A percentile compares a stretch with the other conserved stretches of the same genome.
Evolutionary conservation across 257 asterid genomes (phyloP).

Genomic region (Prunella vulgaris): DNA sequence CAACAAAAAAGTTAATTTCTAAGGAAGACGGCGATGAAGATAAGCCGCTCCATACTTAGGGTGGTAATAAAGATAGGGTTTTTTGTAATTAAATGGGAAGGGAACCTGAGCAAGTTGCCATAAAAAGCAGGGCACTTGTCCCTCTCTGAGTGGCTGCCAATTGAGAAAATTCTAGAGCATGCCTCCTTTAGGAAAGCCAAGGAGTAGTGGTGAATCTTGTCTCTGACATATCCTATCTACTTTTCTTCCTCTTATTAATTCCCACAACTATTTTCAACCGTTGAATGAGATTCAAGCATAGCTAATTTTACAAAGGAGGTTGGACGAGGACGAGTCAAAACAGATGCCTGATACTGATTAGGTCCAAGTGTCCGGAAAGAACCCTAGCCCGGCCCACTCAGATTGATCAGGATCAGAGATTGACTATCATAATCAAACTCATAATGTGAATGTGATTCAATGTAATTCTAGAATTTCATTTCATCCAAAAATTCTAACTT

Average conservation of each 20-base stretch:
- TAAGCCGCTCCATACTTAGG: neutral
- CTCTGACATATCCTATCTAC: neutral
- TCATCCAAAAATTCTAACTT: no score
- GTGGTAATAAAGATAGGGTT: slow-evolving; percentile 2
- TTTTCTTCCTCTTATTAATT: no score
- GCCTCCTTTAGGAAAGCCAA: slow-evolving; percentile 31
- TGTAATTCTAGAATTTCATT: no score
- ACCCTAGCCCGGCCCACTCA: no score
- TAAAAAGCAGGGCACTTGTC: slow-evolving; percentile 13
- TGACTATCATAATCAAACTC: no score
- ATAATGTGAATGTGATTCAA: no score
- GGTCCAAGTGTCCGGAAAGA: no score
- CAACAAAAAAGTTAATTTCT: neutral
- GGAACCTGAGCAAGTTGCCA: slow-evolving; percentile 25
- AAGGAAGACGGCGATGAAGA: neutral
- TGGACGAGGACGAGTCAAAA: no score
- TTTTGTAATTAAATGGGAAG: slow-evolving; percentile 9
- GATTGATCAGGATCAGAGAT: no score
- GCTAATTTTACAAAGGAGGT: no score
- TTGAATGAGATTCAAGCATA: neutral
- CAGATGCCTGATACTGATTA: no score
- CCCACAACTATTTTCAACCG: neutral
- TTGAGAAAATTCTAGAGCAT: slow-evolving; percentile 26
- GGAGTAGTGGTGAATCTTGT: slow-evolving; percentile 3
- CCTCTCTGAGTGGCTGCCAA: neutral